Evolutionary conservation across 495 filamentous ascomycete genomes (phyloP), one percentile per base, ranked within the genome.

Genomic region (Neurospora sublineolata): DNA sequence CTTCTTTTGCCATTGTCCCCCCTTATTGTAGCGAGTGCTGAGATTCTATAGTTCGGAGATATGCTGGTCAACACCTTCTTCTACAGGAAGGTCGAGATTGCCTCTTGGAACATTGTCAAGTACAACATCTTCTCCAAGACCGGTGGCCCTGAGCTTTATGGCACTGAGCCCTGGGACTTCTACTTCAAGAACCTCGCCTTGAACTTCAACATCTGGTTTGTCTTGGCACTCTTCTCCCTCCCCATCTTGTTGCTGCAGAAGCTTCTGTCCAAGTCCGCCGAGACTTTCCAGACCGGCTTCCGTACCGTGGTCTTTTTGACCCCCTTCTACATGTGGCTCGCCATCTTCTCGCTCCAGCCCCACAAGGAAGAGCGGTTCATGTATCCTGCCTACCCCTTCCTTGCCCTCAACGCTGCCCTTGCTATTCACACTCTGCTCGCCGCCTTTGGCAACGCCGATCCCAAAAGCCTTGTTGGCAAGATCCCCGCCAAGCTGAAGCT

Each of bases 301-400:
- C 89, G 93, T 37, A 92, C 89, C n/a, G 73, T 94, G 67, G 87
- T 93, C 38, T 90, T 94, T 75, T 82, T 92, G 68, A 81, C 89
- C 2, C 94, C 96, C 0, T 94, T 97, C 81, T 98, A 97, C 79
- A 86, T 97, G 79, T 99, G 96, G 96, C 87, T 98, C 33, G 88
- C 80, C 8, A 94, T 98, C 70, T 97, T 99, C 81, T 92, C 93
- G 4, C 78, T 90, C 11, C 95, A 98, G 77, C 90, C 95, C 23
- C 96, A 99, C 85, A 99, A 99, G 76, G 96, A 99, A 80, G 96
- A 99, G 78, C 86, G 96, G 9, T 99, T 99, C 83, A 98, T 99
- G 94, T 98, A 97, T 79, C 94, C 94, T 0, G 90, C 90, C 30
- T 99, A 99, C 79, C 95, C 96, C 10, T 91, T 93, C 69, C 85